These are phyloP conservation scores for Spathaspora gorwiae DNA, from an alignment of 805 yeast species.

Conservation along the genomic window DNA sequence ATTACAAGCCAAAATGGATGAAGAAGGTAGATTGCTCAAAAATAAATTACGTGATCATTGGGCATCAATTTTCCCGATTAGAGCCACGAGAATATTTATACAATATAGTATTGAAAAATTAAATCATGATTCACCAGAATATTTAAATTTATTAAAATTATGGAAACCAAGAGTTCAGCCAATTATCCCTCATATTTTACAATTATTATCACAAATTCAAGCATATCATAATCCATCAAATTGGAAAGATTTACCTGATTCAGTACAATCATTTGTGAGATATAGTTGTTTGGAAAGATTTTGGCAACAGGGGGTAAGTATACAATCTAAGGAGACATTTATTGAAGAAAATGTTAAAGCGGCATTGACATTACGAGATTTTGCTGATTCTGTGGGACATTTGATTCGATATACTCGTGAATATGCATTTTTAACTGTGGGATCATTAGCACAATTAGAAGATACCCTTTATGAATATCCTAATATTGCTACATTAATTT, in stretches of 20 bases:
- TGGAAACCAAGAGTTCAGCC: slow-evolving; percentile 96
- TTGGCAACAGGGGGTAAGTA: slow-evolving; percentile 98
- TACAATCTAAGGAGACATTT: slow-evolving; percentile 89
- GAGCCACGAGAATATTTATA: slow-evolving; percentile 91
- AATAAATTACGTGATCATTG: slow-evolving; percentile 81
- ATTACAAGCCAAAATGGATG: slow-evolving; percentile 81
- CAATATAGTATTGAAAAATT: slow-evolving; percentile 94
- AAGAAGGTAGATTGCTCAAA: slow-evolving; percentile 72
- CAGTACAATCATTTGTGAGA: slow-evolving; percentile 88
- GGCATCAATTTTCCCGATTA: slow-evolving; percentile 90
- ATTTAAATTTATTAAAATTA: slow-evolving; percentile 58
- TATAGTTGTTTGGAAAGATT: slow-evolving; percentile 88
- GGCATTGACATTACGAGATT: slow-evolving; percentile 87
- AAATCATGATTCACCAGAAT: slow-evolving; percentile 73
- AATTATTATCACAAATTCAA: slow-evolving; percentile 83
- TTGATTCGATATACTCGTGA: slow-evolving; percentile 93
- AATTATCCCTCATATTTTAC: slow-evolving; percentile 84
- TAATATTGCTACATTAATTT: slow-evolving; percentile 65
- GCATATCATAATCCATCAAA: slow-evolving; percentile 91
- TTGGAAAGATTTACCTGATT: slow-evolving; percentile 82
- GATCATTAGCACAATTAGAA: slow-evolving; percentile 85
- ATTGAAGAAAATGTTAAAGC: slow-evolving; percentile 93
- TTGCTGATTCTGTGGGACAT: slow-evolving; percentile 97
- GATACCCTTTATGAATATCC: slow-evolving; percentile 86
- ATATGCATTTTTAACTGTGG: slow-evolving; percentile 85